phyloP scores from a whole-genome alignment of 805 yeast species.

The Torulaspora indica region DNA sequence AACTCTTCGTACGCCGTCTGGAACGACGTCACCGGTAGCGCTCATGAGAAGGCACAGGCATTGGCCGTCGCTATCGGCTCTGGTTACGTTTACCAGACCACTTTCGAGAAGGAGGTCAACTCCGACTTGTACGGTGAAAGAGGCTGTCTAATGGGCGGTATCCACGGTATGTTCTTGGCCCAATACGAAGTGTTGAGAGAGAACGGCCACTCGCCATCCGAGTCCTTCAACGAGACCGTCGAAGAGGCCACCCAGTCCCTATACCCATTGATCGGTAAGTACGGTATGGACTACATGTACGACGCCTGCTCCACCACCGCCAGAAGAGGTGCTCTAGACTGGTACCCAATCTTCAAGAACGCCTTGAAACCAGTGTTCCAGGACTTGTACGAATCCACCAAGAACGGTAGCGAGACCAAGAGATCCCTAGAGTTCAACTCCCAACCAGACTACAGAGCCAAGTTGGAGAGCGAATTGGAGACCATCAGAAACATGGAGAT shows the following conservation, averaged over 20 bases:
- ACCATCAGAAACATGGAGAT: slow-evolving; percentile 95
- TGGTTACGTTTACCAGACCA: slow-evolving; percentile 99
- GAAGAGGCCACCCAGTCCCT: slow-evolving; percentile 99
- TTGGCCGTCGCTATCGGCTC: slow-evolving; percentile 98
- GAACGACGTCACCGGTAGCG: slow-evolving; percentile 98
- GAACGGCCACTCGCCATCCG: slow-evolving; percentile 99
- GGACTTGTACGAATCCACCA: slow-evolving; percentile 91
- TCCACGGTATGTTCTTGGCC: slow-evolving; percentile 99
- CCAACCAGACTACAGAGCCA: slow-evolving; percentile 95
- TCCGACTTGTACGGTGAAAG: slow-evolving; percentile 99
- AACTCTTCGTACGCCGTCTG: slow-evolving; percentile 99
- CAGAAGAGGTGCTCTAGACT: slow-evolving; percentile 99
- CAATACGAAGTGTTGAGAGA: slow-evolving; percentile 99
- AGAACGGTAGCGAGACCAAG: slow-evolving; percentile 95
- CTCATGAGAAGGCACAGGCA: slow-evolving; percentile 98
- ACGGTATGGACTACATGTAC: slow-evolving; percentile 99
- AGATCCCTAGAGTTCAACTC: slow-evolving; percentile 98
- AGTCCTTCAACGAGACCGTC: slow-evolving; percentile 99
- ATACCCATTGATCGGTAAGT: slow-evolving; percentile 97
- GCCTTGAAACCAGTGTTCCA: slow-evolving; percentile 98
- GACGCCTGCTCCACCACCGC: slow-evolving; percentile 99
- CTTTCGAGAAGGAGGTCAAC: slow-evolving; percentile 98
- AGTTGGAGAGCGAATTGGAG: slow-evolving; percentile 88
- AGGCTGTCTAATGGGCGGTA: slow-evolving; percentile 99
- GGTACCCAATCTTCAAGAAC: slow-evolving; percentile 99